phyloP scores from a whole-genome alignment of 1,284 basidiomycete species.

The Trametes polyzona region DNA sequence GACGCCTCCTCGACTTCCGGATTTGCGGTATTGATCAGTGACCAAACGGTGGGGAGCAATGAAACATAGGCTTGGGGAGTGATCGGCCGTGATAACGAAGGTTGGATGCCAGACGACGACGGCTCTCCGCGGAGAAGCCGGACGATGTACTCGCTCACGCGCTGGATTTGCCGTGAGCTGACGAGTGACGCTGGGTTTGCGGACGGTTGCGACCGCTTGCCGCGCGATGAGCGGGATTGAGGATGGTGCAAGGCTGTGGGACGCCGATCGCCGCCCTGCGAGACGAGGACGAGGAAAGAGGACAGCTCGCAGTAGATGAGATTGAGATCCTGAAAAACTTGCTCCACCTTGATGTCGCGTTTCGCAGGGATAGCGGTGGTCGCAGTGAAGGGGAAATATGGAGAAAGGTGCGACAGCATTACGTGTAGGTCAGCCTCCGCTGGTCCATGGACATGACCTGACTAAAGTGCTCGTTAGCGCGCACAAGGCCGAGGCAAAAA shows the following conservation, averaged over 20 bases:
- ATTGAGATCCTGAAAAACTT: slow-evolving; percentile 71
- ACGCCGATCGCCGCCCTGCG: slow-evolving; percentile 15
- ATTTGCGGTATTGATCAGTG: slow-evolving; percentile 59
- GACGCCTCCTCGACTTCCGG: slow-evolving; percentile 33
- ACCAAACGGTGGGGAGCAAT: slow-evolving; percentile 85
- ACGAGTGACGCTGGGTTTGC: neutral
- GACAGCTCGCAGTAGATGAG: slow-evolving; percentile 78
- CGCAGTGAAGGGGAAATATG: slow-evolving; percentile 82
- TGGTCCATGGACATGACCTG: slow-evolving; percentile 30
- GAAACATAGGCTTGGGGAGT: slow-evolving; percentile 66
- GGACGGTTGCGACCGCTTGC: neutral
- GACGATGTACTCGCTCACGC: slow-evolving; percentile 73
- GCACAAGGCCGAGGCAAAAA: neutral
- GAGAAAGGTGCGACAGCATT: slow-evolving; percentile 73
- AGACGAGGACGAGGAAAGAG: slow-evolving; percentile 61
- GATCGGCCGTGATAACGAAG: slow-evolving; percentile 46
- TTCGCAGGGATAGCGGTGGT: slow-evolving; percentile 35
- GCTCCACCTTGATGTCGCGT: slow-evolving; percentile 66
- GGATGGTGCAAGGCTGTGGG: neutral
- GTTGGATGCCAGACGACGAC: slow-evolving; percentile 43
- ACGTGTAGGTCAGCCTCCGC: slow-evolving; percentile 50
- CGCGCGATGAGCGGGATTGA: neutral
- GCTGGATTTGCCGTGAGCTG: slow-evolving; percentile 47
- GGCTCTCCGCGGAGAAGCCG: slow-evolving; percentile 64
- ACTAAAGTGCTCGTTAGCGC: neutral